These are phyloP conservation scores for Fusarium camptoceras DNA, from an alignment of 2,329 filamentous ascomycete species.

Conservation along the genomic window DNA sequence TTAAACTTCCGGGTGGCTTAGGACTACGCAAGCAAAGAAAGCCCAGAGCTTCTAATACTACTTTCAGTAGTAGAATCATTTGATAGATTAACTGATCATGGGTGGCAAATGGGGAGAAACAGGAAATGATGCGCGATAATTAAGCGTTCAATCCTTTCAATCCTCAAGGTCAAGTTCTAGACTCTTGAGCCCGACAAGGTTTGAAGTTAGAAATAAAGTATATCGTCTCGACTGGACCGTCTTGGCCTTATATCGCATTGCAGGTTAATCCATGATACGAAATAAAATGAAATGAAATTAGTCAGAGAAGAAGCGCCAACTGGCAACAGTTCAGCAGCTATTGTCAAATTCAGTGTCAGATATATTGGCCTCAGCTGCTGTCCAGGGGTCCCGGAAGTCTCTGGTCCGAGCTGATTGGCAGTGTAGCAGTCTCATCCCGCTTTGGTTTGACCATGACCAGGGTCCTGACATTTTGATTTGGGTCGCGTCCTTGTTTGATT, in stretches of 20 bases:
- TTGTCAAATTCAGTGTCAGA: constrained; percentile 7
- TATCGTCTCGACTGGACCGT: constrained; percentile 10
- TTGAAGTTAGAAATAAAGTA: constrained; percentile 23
- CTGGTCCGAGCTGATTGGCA: constrained; percentile 22
- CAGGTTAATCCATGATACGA: background rate
- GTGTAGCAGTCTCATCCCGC: constrained; percentile 37
- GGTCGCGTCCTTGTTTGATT: constrained; percentile 31
- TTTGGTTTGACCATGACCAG: constrained; percentile 42
- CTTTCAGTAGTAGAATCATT: constrained; percentile 18
- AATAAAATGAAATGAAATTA: constrained; percentile 4
- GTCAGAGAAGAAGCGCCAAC: background rate
- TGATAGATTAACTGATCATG: background rate
- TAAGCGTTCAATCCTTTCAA: background rate
- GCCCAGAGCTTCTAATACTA: background rate
- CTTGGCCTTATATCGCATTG: background rate
- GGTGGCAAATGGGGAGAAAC: constrained; percentile 1
- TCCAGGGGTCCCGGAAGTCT: background rate
- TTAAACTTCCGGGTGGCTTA: constrained; percentile 25
- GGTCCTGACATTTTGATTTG: constrained; percentile 21
- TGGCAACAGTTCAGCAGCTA: background rate
- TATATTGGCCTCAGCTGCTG: constrained; percentile 2
- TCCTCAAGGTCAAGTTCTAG: background rate
- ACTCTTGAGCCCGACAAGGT: constrained; percentile 24
- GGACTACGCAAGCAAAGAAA: constrained; percentile 27
- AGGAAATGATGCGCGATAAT: constrained; percentile 26